Evolutionary conservation across 2,329 filamentous ascomycete genomes (phyloP), one percentile per base, ranked within the genome.

Genomic region (Scytalidium sp.): DNA sequence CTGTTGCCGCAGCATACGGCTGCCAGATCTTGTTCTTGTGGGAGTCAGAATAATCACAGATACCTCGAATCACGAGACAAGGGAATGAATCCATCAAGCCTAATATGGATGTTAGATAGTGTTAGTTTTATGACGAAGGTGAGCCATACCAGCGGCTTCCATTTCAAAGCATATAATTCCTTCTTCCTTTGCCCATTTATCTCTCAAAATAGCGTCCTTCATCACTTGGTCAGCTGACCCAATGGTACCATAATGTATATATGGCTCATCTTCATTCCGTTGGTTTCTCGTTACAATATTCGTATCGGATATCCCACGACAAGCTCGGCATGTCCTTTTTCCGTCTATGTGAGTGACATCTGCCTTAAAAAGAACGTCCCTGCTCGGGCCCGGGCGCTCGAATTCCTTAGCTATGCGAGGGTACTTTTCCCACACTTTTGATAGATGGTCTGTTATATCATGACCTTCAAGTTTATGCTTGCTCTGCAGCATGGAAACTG

Each of bases 111-210:
- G 25, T 29, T 13, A 29, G 46, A 11, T 21, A 17, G 29, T 17
- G 17, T 6, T 40, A 17, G 13, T 25, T 11, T 43, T 29, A n/a
- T 43, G 3, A 46, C 7, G 25, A 19, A 19, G 7, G 32, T 29
- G 19, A 46, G 42, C 22, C 0, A 63, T 61, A 0, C 67, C 67
- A 1, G 64, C 65, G 2, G 59, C 65, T 49, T 65, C 64, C 61
- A 68, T 70, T 41, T 70, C 64, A 1, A 69, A 47, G 0, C 63
- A 67, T 4, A 68, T 64, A 3, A 68, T 11, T 1, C 48, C 50
- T 17, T 64, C 56, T 1, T 53, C 52, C 13, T 65, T 60, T 29
- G 58, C 52, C 1, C 67, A 43, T 7, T 60, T 43, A 20, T 69
- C 53, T 4, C 64, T 43, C 13, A 50, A 56, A 1, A 17, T 21